phyloP scores from a whole-genome alignment of 2,329 filamentous ascomycete genomes.

The Exserohilum rostratum region DNA sequence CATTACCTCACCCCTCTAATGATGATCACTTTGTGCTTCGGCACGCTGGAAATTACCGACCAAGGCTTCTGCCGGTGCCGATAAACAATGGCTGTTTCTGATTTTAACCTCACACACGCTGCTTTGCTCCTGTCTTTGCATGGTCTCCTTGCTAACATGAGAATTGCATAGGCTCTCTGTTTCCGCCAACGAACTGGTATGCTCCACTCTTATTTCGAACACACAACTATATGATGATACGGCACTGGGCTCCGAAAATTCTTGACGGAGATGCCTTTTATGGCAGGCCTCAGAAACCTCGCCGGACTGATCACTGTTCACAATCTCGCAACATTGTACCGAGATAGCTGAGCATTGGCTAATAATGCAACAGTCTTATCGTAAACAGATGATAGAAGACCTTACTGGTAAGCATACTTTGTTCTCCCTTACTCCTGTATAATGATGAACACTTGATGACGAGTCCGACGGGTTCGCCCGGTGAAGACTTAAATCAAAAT shows the following conservation, averaged over 20 bases:
- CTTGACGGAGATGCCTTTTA: slow-evolving; percentile 84
- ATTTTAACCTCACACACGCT: slow-evolving; percentile 28
- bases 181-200: slow-evolving; percentile 27
- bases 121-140: slow-evolving; percentile 4
- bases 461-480: slow-evolving; percentile 75
- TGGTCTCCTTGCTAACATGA: slow-evolving; percentile 23
- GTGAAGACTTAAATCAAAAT: slow-evolving; percentile 66
- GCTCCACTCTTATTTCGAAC: slow-evolving; percentile 20
- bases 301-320: slow-evolving; percentile 75
- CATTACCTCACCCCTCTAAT: slow-evolving; percentile 22
- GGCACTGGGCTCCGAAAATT: slow-evolving; percentile 96
- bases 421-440: slow-evolving; percentile 15
- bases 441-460: slow-evolving; percentile 69
- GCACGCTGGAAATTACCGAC: slow-evolving; percentile 55
- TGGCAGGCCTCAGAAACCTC: slow-evolving; percentile 99
- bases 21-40: slow-evolving; percentile 51
- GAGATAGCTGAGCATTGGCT: slow-evolving; percentile 11
- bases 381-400: no score
- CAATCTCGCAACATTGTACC: background rate
- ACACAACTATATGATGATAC: slow-evolving; percentile 70
- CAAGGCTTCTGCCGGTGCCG: slow-evolving; percentile 49
- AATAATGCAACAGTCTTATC: slow-evolving; percentile 9
- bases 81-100: slow-evolving; percentile 52
- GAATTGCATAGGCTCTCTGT: slow-evolving; percentile 3
- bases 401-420: slow-evolving; percentile 25